Percentiles rank a stretch among this genome's conserved stretches.
These are phyloP conservation scores for Trametes pubescens DNA, from an alignment of 1,284 basidiomycete genomes.

Conservation along the genomic window DNA sequence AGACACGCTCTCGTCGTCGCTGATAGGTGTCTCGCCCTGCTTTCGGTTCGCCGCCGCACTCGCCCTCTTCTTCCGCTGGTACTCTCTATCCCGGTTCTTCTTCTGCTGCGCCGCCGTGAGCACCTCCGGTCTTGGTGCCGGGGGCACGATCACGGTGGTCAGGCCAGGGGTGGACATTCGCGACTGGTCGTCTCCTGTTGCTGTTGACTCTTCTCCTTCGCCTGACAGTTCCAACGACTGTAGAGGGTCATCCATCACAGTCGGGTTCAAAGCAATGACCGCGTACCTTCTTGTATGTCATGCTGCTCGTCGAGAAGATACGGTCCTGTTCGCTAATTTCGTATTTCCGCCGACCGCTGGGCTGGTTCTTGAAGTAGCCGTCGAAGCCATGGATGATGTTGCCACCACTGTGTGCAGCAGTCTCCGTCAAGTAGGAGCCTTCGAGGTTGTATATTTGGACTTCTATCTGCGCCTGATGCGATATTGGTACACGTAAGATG, in stretches of 20 bases:
- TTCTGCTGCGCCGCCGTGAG: slow-evolving; percentile 75
- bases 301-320: slow-evolving; percentile 80
- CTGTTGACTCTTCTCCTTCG: slow-evolving; percentile 72
- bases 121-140: slow-evolving; percentile 69
- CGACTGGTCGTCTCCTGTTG: slow-evolving; percentile 61
- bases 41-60: slow-evolving; percentile 54
- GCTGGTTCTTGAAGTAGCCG: slow-evolving; percentile 81
- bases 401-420: slow-evolving; percentile 74
- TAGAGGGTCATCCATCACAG: neutral
- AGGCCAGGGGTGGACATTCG: slow-evolving; percentile 66
- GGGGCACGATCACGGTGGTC: slow-evolving; percentile 78
- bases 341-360: slow-evolving; percentile 68
- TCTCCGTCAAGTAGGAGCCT: slow-evolving; percentile 76
- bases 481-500: slow-evolving; percentile 3
- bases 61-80: slow-evolving; percentile 77
- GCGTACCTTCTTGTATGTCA: slow-evolving; percentile 73
- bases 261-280: neutral
- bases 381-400: slow-evolving; percentile 88
- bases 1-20: slow-evolving; percentile 72
- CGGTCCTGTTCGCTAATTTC: slow-evolving; percentile 80
- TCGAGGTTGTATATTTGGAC: slow-evolving; percentile 79
- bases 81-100: slow-evolving; percentile 76
- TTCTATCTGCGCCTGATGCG: slow-evolving; percentile 69
- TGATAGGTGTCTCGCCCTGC: slow-evolving; percentile 62
- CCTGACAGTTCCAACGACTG: slow-evolving; percentile 79